Evolutionary conservation across 306 rosid species (phyloP).

Genomic region (Begonia fuchsioides): DNA sequence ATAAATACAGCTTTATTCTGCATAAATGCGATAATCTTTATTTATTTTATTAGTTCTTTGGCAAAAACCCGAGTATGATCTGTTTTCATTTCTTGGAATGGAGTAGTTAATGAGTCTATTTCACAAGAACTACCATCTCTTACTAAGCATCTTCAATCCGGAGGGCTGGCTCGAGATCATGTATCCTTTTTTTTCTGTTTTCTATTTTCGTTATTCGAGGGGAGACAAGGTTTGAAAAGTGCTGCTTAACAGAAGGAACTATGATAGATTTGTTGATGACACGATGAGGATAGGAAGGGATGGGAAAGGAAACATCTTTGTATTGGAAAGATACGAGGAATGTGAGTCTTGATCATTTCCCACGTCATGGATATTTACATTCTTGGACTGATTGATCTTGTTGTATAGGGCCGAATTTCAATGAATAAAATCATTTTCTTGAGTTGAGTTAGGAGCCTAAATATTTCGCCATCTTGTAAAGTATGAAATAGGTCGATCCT

Average conservation of each 20-base stretch:
- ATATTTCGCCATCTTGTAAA: no score
- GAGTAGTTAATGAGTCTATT: constrained; percentile 63
- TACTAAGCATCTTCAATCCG: constrained; percentile 75
- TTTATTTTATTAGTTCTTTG: no score
- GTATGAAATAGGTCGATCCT: no score
- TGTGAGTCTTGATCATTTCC: neutral
- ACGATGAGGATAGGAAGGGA: constrained; percentile 72
- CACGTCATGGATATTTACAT: no score
- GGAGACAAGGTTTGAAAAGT: constrained; percentile 6
- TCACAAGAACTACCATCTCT: constrained; percentile 57
- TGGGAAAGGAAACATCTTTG: constrained; percentile 63
- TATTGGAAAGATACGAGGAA: constrained; percentile 45
- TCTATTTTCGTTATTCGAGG: neutral
- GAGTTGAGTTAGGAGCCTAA: no score
- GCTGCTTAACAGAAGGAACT: constrained; percentile 13
- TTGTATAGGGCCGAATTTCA: no score
- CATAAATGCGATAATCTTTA: no score
- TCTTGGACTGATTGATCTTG: no score
- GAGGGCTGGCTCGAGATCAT: constrained; percentile 92
- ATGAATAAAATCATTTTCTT: no score
- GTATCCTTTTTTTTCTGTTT: constrained; percentile 40
- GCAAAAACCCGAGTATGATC: no score
- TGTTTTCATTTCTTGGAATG: neutral
- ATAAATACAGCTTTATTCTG: no score
- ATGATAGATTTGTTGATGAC: constrained; percentile 59